Percentiles rank a stretch among this genome's conserved stretches.
These are phyloP conservation scores for Graphilbum sp. DNA, from an alignment of 2,329 filamentous ascomycete species.

Conservation along the genomic window DNA sequence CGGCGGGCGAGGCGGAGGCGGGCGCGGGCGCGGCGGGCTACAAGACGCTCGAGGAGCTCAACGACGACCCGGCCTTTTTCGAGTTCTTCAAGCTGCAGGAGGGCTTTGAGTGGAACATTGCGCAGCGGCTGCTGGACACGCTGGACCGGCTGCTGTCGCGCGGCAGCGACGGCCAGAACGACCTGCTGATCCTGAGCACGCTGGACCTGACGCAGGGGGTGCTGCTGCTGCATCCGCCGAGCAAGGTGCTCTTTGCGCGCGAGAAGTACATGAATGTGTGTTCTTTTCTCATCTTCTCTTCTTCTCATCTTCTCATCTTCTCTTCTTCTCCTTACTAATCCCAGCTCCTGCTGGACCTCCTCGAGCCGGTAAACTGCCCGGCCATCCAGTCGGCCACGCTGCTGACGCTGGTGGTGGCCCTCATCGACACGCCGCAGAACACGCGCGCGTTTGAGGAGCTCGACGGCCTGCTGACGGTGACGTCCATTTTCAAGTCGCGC, in stretches of 20 bases:
- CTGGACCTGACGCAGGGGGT: conserved; percentile 81
- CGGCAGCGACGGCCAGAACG: conserved; percentile 47
- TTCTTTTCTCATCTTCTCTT: conserved; percentile 8
- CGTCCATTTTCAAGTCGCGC: conserved; percentile 80
- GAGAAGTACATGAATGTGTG: conserved; percentile 88
- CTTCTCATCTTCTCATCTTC: background rate
- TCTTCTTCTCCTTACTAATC: conserved; percentile 2
- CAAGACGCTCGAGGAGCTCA: conserved; percentile 54
- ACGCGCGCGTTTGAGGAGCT: conserved; percentile 83
- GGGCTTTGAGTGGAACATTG: conserved; percentile 95
- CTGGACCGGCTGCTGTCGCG: conserved; percentile 14
- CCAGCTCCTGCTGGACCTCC: conserved; percentile 73
- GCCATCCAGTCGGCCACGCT: conserved; percentile 83
- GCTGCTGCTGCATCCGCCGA: conserved; percentile 77
- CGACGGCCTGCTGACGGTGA: conserved; percentile 81
- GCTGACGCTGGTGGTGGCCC: conserved; percentile 73
- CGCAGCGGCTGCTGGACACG: conserved; percentile 58
- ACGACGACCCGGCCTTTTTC: conserved; percentile 73
- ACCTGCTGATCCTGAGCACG: conserved; percentile 73
- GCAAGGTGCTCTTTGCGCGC: conserved; percentile 69
- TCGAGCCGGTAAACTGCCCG: conserved; percentile 82
- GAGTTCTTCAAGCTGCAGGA: conserved; percentile 97
- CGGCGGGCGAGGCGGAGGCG: conserved; percentile 5
- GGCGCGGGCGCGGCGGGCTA: conserved; percentile 19
- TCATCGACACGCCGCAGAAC: conserved; percentile 74